phyloP scores from a whole-genome alignment of 2,329 filamentous ascomycete species.

The Phaeophleospora eucalypticola region DNA sequence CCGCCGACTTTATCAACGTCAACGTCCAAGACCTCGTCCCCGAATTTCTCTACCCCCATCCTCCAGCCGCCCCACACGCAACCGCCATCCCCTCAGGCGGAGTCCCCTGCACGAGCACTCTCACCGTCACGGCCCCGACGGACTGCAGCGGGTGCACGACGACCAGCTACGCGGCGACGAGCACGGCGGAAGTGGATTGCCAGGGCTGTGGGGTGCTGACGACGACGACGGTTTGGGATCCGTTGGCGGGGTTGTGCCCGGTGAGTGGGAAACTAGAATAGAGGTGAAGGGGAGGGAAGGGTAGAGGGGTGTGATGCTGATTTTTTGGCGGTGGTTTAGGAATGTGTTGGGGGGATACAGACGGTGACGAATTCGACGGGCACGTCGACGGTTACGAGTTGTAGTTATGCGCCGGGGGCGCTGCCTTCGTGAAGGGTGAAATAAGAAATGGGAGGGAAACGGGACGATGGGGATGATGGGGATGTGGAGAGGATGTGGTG shows the following conservation, averaged over 20 bases:
- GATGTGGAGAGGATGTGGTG: no score
- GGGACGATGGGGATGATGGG: no score
- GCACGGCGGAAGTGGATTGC: constrained; percentile 13
- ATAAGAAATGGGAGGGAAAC: neutral
- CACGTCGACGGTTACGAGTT: constrained; percentile 16
- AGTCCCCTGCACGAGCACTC: constrained; percentile 11
- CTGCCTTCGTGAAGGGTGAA: neutral
- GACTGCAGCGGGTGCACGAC: constrained; percentile 12
- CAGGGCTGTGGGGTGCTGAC: constrained; percentile 13
- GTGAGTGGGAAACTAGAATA: constrained; percentile 9
- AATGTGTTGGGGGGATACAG: constrained; percentile 6
- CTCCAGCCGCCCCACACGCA: neutral
- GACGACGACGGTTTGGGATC: constrained; percentile 9
- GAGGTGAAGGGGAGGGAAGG: neutral
- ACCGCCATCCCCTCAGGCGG: neutral
- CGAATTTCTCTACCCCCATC: neutral
- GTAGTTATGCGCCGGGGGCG: constrained; percentile 1
- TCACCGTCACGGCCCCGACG: constrained; percentile 6
- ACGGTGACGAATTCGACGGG: constrained; percentile 9
- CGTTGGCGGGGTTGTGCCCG: constrained; percentile 10
- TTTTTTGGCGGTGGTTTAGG: neutral
- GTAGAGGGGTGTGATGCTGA: neutral
- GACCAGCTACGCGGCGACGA: constrained; percentile 9
- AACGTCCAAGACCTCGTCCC: neutral
- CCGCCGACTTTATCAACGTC: no score